Evolutionary conservation across 495 filamentous ascomycete genomes (phyloP), one percentile per base, ranked within the genome.

Genomic region (Parathielavia hyrcaniae): DNA sequence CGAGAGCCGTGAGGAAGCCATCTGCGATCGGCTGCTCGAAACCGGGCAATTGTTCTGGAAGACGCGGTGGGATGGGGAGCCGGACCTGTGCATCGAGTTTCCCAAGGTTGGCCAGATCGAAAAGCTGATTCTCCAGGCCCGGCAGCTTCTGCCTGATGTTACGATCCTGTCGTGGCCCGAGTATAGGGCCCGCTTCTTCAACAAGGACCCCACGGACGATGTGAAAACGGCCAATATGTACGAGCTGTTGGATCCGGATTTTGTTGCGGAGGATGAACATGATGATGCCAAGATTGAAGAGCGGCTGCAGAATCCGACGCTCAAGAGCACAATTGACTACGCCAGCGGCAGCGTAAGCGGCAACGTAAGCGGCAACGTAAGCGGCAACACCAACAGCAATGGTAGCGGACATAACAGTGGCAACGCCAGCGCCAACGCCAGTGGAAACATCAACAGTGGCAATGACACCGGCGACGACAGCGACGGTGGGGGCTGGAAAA

Each of bases 311-410:
- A 19, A 43, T 43, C n/a, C 17, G 40, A 43, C 40, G 14, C 40
- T 43, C 40, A 43, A 43, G 40, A 43, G 17, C 40, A 19, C 40
- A 43, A 43, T 17, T 43, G 40, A 43, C 17, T 17, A 19, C 40
- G 16, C 40, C 26, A 30, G 26, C 26, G 26, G 26, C 26, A 30
- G 26, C 26, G 26, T 30, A 8, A n/a, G 40, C 40, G 40, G 40
- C 40, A 43, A 43, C 6, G 40, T 17, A 43, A 43, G 40, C 40
- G 40, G 40, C 40, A 43, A 43, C 6, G 40, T 17, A 43, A 43
- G 40, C 40, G 40, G 40, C 40, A 43, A 43, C 40, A 43, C 40
- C 40, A 43, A 43, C 40, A 43, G 40, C 40, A 17, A 43, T 43
- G 40, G 40, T 19, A 17, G 14, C 40, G 40, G 40, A 17, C 17